Conservation (phyloP, 1,284 basidiomycete species). For the Ceratobasidium sp. region DNA sequence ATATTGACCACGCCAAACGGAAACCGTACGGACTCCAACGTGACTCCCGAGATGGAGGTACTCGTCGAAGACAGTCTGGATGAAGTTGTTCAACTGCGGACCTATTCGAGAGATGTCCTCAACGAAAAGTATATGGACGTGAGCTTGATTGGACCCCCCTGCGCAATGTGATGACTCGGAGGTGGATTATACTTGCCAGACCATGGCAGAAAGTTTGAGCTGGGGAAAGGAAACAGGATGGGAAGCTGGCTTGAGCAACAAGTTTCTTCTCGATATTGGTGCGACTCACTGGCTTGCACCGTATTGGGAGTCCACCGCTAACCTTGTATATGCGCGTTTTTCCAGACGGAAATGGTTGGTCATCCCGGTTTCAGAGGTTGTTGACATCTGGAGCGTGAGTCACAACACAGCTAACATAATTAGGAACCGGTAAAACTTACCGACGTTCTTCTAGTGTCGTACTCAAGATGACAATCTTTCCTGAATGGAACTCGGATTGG, state of each 20-base stretch:
- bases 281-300: neutral
- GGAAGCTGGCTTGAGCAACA: conserved; percentile 30
- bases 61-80: conserved; percentile 47
- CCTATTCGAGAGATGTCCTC: conserved; percentile 47
- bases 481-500: conserved; percentile 55
- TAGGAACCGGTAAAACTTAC: neutral
- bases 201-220: conserved; percentile 39
- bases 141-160: conserved; percentile 49
- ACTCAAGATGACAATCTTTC: conserved; percentile 54
- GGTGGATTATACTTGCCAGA: conserved; percentile 43
- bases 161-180: conserved; percentile 44
- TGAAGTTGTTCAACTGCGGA: conserved; percentile 45
- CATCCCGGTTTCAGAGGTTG: conserved; percentile 48
- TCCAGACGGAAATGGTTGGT: conserved; percentile 48
- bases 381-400: conserved; percentile 48
- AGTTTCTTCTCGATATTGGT: conserved; percentile 43
- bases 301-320: neutral
- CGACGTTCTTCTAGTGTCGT: conserved; percentile 48
- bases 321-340: conserved; percentile 6
- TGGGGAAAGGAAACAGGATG: conserved; percentile 30
- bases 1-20: conserved; percentile 45
- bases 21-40: conserved; percentile 46
- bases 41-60: conserved; percentile 49
- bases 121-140: conserved; percentile 53
- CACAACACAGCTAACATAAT: too few relatives aligned